A percentile compares a stretch with the other conserved stretches of the same genome.
Conservation (phyloP, 2,329 filamentous ascomycete species). For the Rutstroemia sydowiana region DNA sequence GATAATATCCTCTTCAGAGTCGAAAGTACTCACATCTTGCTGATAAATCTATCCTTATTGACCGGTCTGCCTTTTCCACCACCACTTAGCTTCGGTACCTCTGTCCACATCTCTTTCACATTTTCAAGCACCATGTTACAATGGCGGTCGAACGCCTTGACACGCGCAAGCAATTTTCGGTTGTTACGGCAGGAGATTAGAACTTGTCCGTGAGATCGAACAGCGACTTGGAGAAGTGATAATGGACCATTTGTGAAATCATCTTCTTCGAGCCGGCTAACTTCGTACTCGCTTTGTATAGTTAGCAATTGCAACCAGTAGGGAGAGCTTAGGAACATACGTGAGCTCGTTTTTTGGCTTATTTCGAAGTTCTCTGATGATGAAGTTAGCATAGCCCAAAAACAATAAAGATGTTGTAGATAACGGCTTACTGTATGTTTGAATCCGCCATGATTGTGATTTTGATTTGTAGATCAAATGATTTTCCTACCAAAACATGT, state of each 20-base stretch:
- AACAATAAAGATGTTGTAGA: not conserved
- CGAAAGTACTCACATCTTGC: conserved; percentile 69
- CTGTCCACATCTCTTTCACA: conserved; percentile 99
- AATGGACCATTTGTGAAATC: conserved; percentile 75
- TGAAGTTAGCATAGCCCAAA: conserved; percentile 15
- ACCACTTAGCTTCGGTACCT: conserved; percentile 73
- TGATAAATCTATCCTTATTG: conserved; percentile 97
- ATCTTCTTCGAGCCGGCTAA: conserved; percentile 71
- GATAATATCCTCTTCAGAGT: conserved; percentile 1
- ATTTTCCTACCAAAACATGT: conserved; percentile 1
- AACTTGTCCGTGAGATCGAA: conserved; percentile 89
- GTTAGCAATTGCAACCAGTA: conserved; percentile 17
- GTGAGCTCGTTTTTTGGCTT: conserved; percentile 89
- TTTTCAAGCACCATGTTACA: conserved; percentile 99
- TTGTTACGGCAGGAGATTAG: conserved; percentile 98
- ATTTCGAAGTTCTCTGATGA: conserved; percentile 69
- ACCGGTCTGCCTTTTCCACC: conserved; percentile 86
- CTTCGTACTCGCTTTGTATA: conserved; percentile 71
- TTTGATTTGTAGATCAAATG: conserved; percentile 19
- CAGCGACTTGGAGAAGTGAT: conserved; percentile 93
- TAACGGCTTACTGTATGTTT: conserved; percentile 57
- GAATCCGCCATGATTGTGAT: conserved; percentile 51
- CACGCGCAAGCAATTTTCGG: conserved; percentile 90
- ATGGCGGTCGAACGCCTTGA: conserved; percentile 97
- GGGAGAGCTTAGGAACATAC: conserved; percentile 45